phyloP scores from a whole-genome alignment of 31 red algal genomes.

The Endocladia muricata region DNA sequence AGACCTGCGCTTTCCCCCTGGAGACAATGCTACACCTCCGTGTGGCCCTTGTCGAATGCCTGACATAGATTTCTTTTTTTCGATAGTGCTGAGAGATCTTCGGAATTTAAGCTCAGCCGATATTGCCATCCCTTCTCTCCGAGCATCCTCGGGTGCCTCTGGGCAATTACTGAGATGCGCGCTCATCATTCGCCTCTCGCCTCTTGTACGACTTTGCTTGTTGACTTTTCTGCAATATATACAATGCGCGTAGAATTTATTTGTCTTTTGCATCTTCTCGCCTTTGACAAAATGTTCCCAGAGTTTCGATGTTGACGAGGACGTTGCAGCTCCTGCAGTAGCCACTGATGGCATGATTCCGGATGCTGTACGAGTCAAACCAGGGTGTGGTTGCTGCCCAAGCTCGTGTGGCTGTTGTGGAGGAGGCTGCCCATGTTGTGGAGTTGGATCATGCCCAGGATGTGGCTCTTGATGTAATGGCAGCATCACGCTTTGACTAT shows the following conservation, averaged over 20 bases:
- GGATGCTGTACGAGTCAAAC: background rate
- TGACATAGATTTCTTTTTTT: slow-evolving; percentile 17
- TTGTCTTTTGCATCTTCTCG: slow-evolving; percentile 63
- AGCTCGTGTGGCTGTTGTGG: slow-evolving; percentile 12
- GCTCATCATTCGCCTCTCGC: slow-evolving; percentile 63
- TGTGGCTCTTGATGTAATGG: too few relatives aligned
- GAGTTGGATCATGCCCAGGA: background rate
- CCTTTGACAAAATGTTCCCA: slow-evolving; percentile 67
- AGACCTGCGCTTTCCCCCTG: background rate
- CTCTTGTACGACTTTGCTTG: slow-evolving; percentile 28
- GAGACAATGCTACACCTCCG: slow-evolving; percentile 9
- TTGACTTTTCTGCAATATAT: slow-evolving; percentile 55
- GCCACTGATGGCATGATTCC: background rate
- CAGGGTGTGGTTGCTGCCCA: slow-evolving; percentile 1
- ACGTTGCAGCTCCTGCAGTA: background rate
- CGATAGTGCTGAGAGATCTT: slow-evolving; percentile 20
- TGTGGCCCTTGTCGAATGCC: background rate
- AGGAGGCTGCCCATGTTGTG: background rate
- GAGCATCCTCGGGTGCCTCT: slow-evolving; percentile 35
- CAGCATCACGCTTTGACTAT: too few relatives aligned
- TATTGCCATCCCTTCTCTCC: slow-evolving; percentile 38
- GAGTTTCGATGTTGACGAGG: slow-evolving; percentile 58
- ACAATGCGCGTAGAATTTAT: slow-evolving; percentile 62
- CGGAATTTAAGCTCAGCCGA: slow-evolving; percentile 48
- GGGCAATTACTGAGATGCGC: slow-evolving; percentile 40